Evolutionary conservation across 371 early-diverging fungal species (phyloP), one percentile per base, ranked within the genome.

Genomic region (Choanephora cucurbitarum): DNA sequence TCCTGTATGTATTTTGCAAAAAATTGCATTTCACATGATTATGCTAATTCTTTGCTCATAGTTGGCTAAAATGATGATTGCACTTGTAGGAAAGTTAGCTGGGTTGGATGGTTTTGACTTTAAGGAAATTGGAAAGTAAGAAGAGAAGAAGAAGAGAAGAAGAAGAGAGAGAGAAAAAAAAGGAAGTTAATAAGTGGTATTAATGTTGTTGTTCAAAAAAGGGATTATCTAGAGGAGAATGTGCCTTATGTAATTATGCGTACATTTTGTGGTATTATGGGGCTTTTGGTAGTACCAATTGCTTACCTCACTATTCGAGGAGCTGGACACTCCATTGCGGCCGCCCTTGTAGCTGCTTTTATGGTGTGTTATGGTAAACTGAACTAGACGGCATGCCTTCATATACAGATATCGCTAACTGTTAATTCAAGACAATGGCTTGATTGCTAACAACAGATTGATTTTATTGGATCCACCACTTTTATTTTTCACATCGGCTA

Each of bases 1-100:
- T 44, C 70, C 70, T 13, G 70, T 70, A 70, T 11, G 14, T 49
- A 18, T 39, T 6, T 39, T 18, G 14, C 13, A 10, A 31, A 11
- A 21, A 21, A 0, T n/a, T 19, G 21, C 21, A 22, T 28, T 28
- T 28, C 28, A 28, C 28, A 28, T 28, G 7, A 28, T 7, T 5
- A 28, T 28, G 7, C 28, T 28, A 3, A 28, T 28, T 37, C 37
- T 11, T 14, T 40, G 24, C 45, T 15, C 17, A 22, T 52, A 77
- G 77, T 57, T 99, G 34, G 99, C 98, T 24, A 99, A 98, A 67
- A 68, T 99, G 84, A 65, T 99, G 60, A 88, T 97, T 56, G 96
- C 99, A 4, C 40, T 51, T 18, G 83, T 82, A 6, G 96, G 91
- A 21, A 82, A 80, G 59, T 44, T 93, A 28, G 81, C 84, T 33